These are phyloP conservation scores for Catharanthus roseus DNA, from an alignment of 257 asterid genomes.

Conservation along the genomic window DNA sequence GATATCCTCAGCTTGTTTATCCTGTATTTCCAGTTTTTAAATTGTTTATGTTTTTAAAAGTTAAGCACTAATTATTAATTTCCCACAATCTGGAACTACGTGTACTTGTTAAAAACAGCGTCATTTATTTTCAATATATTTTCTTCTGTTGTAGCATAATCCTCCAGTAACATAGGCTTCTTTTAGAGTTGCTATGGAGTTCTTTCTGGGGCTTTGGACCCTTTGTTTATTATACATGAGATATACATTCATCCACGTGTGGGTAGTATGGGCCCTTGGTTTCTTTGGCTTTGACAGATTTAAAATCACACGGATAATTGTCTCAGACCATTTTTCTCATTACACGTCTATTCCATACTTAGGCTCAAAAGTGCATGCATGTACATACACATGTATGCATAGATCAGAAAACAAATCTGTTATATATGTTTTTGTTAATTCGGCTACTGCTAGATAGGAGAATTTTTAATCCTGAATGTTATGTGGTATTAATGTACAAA, in stretches of 20 bases:
- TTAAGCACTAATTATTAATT: not conserved
- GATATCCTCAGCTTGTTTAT: not conserved
- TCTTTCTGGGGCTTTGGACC: not conserved
- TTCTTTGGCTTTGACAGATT: not conserved
- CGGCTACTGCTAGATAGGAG: not conserved
- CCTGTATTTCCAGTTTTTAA: not conserved
- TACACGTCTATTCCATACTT: not conserved
- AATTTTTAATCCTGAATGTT: not conserved
- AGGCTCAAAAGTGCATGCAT: not conserved
- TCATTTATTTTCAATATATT: not conserved
- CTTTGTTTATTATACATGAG: not conserved
- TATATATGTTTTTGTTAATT: not conserved
- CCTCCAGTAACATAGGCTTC: not conserved
- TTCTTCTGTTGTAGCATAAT: not conserved
- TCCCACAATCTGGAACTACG: not conserved
- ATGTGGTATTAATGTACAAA: not conserved
- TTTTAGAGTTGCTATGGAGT: not conserved
- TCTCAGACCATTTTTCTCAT: not conserved
- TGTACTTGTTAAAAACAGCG: not conserved
- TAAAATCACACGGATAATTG: not conserved
- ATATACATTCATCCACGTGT: not conserved
- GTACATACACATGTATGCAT: not conserved
- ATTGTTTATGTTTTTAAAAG: not conserved
- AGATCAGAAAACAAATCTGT: not conserved
- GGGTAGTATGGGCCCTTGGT: not conserved